These are phyloP conservation scores for Mycoemilia scoparia DNA, from an alignment of 192 early-diverging fungal genomes.

Conservation along the genomic window DNA sequence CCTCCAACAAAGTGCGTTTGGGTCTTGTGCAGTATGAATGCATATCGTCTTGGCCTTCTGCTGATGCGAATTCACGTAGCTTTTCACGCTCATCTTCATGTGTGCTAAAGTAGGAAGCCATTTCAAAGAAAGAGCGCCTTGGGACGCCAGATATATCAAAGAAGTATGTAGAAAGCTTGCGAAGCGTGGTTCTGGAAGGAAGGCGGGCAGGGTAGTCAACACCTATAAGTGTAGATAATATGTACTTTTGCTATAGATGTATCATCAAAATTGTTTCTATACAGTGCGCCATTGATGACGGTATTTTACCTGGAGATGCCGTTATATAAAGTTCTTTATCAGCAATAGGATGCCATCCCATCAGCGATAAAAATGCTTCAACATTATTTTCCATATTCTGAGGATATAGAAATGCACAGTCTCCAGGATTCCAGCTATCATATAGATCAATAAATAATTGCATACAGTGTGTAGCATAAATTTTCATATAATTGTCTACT, in stretches of 20 bases:
- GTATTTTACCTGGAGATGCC: not conserved
- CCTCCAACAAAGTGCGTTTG: slow-evolving; percentile 63
- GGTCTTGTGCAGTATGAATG: slow-evolving; percentile 69
- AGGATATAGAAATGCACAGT: slow-evolving; percentile 61
- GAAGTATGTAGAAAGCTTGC: slow-evolving; percentile 50
- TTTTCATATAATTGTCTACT: not conserved
- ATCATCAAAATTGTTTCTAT: too few relatives aligned
- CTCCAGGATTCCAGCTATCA: slow-evolving; percentile 62
- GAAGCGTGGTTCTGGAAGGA: slow-evolving; percentile 33
- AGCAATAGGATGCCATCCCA: slow-evolving; percentile 27
- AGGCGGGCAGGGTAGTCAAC: not conserved
- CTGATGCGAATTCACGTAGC: slow-evolving; percentile 56
- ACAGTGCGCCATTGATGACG: too few relatives aligned
- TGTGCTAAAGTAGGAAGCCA: slow-evolving; percentile 59
- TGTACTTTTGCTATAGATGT: too few relatives aligned
- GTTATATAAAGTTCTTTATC: slow-evolving; percentile 13
- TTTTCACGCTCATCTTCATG: slow-evolving; percentile 53
- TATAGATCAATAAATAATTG: not conserved
- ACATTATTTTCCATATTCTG: slow-evolving; percentile 54
- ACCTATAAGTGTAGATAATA: too few relatives aligned
- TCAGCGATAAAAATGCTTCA: slow-evolving; percentile 39
- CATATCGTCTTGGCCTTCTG: slow-evolving; percentile 75
- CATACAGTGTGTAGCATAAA: not conserved
- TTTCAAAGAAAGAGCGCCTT: slow-evolving; percentile 77
- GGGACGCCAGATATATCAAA: slow-evolving; percentile 79